A percentile compares a stretch with the other conserved stretches of the same genome.
Evolutionary conservation across 805 yeast species (phyloP).

Genomic region (Candida gorgasii): DNA sequence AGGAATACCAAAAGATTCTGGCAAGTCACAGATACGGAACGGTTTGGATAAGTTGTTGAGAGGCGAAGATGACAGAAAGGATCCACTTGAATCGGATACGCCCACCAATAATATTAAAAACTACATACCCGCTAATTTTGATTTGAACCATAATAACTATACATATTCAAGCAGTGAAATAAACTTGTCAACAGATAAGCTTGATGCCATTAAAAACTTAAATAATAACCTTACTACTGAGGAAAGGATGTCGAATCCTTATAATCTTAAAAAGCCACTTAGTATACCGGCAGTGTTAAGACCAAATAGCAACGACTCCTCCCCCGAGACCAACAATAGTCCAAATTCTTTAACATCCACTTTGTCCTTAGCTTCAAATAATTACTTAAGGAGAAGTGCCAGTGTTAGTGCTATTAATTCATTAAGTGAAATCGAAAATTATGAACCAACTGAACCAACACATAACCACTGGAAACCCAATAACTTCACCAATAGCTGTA

Average conservation of each 20-base stretch:
- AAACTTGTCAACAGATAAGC: constrained; percentile 11
- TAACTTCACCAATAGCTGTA: constrained; percentile 39
- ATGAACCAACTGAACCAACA: constrained; percentile 43
- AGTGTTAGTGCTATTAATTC: constrained; percentile 8
- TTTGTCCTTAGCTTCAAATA: constrained; percentile 5
- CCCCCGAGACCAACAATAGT: constrained; percentile 12
- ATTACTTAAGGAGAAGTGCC: constrained; percentile 2
- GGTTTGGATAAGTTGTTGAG: no score
- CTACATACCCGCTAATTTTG: constrained; percentile 47
- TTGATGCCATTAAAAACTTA: constrained; percentile 24
- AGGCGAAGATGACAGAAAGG: no score
- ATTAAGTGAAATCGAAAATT: constrained; percentile 3
- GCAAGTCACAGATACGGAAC: no score
- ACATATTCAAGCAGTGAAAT: constrained; percentile 14
- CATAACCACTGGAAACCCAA: constrained; percentile 56
- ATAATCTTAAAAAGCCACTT: constrained; percentile 47
- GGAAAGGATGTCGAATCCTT: constrained; percentile 31
- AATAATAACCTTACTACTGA: constrained; percentile 22
- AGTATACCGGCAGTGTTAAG: constrained; percentile 56
- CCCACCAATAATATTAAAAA: neutral
- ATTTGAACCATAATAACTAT: constrained; percentile 26
- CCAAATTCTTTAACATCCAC: constrained; percentile 8
- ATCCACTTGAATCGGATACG: neutral
- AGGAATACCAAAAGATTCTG: neutral
- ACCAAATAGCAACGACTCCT: constrained; percentile 24